Evolutionary conservation across 768 basidiomycete genomes (phyloP).

Genomic region (Tubosaeta sp.): DNA sequence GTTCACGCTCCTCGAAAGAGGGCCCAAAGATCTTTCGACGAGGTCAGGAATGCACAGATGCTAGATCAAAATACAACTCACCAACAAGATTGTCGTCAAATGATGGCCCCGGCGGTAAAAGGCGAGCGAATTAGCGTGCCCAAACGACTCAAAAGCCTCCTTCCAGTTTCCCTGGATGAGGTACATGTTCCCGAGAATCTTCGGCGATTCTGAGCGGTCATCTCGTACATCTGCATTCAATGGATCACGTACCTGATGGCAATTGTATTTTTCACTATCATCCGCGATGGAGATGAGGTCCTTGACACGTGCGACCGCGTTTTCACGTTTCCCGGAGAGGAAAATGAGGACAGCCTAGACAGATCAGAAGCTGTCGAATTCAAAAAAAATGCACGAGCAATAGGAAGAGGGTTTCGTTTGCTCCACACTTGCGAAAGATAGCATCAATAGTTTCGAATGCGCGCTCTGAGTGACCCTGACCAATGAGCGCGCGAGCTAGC

Average conservation of each 20-base stretch:
- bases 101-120: too few species aligned
- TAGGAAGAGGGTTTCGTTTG: background rate
- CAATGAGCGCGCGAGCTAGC: background rate
- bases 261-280: background rate
- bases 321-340: background rate
- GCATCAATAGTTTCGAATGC: background rate
- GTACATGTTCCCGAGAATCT: background rate
- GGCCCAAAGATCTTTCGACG: too few species aligned
- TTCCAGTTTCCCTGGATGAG: background rate
- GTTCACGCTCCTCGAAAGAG: too few species aligned
- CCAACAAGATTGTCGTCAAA: too few species aligned
- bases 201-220: background rate
- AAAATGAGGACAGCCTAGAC: background rate
- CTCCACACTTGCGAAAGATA: background rate
- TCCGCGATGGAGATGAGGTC: background rate
- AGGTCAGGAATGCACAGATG: too few species aligned
- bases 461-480: background rate
- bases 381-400: background rate
- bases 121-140: too few species aligned
- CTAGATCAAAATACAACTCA: too few species aligned
- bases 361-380: background rate
- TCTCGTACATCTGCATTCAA: background rate
- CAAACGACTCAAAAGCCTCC: background rate
- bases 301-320: background rate
- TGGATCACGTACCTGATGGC: background rate